These are phyloP conservation scores for Phenoliferia sp. DNA, from an alignment of 1,284 basidiomycete species.

Conservation along the genomic window DNA sequence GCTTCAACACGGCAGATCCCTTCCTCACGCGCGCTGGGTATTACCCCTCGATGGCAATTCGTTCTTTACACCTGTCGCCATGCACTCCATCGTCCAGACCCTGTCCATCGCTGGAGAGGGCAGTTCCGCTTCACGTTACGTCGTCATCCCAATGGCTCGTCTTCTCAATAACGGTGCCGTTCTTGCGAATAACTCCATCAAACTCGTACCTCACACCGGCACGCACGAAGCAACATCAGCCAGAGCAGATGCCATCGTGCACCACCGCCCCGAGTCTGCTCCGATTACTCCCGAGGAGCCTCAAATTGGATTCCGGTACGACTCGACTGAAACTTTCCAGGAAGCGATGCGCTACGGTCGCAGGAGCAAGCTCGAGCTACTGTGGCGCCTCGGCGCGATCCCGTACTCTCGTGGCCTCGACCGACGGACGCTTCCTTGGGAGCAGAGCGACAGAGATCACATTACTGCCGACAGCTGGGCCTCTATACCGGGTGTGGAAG, in stretches of 20 bases:
- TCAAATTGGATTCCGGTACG: conserved; percentile 41
- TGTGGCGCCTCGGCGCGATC: conserved; percentile 41
- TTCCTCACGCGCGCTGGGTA: conserved; percentile 38
- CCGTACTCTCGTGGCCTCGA: conserved; percentile 36
- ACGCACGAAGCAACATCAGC: conserved; percentile 21
- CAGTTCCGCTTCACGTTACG: conserved; percentile 28
- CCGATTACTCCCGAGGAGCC: conserved; percentile 39
- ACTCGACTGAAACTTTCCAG: conserved; percentile 37
- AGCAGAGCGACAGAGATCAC: conserved; percentile 34
- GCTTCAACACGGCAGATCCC: conserved; percentile 36
- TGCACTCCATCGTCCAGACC: conserved; percentile 35
- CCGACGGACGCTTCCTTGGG: conserved; percentile 36
- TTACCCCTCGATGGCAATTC: conserved; percentile 41
- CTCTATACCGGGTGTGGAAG: conserved; percentile 32
- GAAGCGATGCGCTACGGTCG: conserved; percentile 40
- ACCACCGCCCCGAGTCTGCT: conserved; percentile 18
- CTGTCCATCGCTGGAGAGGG: conserved; percentile 34
- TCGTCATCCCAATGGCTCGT: conserved; percentile 39
- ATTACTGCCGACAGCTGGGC: conserved; percentile 35
- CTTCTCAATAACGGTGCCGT: conserved; percentile 36
- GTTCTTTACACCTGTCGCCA: conserved; percentile 38
- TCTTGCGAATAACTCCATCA: conserved; percentile 27
- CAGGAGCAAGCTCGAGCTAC: conserved; percentile 38
- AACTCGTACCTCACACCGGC: conserved; percentile 22
- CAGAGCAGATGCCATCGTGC: conserved; percentile 20